Percentiles rank a stretch among this genome's conserved stretches.
phyloP scores from a whole-genome alignment of 257 asterid genomes.

The Misopates orontium region DNA sequence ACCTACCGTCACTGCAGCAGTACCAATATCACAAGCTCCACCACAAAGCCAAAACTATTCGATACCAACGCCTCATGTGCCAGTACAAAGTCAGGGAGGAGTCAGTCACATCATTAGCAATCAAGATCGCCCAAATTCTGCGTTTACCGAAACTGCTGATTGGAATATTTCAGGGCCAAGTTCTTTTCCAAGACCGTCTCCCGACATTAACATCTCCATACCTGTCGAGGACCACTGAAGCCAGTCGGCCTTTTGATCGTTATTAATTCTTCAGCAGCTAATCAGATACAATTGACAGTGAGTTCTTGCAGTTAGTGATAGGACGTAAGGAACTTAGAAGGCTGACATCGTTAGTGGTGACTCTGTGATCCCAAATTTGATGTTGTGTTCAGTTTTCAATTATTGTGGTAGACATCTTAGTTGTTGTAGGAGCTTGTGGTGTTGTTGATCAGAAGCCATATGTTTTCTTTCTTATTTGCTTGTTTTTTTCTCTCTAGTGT shows the following conservation, averaged over 20 bases:
- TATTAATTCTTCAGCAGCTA: slow-evolving; percentile 10
- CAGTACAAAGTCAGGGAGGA: slow-evolving; percentile 49
- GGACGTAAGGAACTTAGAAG: slow-evolving; percentile 29
- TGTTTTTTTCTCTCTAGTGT: not conserved
- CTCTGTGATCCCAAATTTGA: slow-evolving; percentile 24
- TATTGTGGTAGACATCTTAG: slow-evolving; percentile 26
- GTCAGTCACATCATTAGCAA: slow-evolving; percentile 45
- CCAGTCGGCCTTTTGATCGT: not conserved
- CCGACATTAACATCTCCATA: slow-evolving; percentile 70
- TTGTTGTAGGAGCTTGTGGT: slow-evolving; percentile 21
- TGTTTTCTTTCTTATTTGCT: not conserved
- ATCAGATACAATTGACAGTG: slow-evolving; percentile 25
- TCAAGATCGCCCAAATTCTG: slow-evolving; percentile 49
- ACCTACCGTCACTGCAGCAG: slow-evolving; percentile 47
- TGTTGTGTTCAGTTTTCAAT: not conserved
- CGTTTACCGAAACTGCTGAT: slow-evolving; percentile 53
- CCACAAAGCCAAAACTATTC: slow-evolving; percentile 40
- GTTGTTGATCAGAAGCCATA: slow-evolving; percentile 5
- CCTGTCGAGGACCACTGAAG: slow-evolving; percentile 53
- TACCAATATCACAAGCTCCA: slow-evolving; percentile 62
- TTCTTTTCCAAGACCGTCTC: slow-evolving; percentile 58
- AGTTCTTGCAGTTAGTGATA: slow-evolving; percentile 27
- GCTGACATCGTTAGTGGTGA: slow-evolving; percentile 30
- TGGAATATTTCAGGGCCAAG: slow-evolving; percentile 58
- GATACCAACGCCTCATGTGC: slow-evolving; percentile 41